Conservation (phyloP, 257 asterid species). For the Ocimum tenuiflorum region DNA sequence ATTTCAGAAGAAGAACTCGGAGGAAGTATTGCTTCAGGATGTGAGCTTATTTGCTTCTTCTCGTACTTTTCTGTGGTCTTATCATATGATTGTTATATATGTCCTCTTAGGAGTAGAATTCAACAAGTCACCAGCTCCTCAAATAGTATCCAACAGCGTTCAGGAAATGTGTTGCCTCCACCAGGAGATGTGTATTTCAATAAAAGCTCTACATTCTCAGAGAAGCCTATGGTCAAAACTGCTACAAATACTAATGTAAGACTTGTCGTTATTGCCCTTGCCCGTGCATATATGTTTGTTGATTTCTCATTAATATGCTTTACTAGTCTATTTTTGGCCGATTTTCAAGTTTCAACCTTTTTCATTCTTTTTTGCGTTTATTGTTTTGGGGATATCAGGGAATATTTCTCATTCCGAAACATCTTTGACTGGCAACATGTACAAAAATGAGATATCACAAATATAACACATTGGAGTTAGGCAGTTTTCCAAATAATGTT, state of each 20-base stretch:
- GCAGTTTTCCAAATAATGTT: no score
- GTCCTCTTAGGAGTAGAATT: constrained; percentile 62
- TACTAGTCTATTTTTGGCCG: neutral
- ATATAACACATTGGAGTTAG: no score
- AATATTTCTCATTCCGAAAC: neutral
- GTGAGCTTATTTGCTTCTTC: constrained; percentile 1
- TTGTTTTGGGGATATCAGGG: neutral
- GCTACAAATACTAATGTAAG: constrained; percentile 61
- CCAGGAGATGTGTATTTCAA: constrained; percentile 70
- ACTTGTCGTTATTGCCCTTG: constrained; percentile 13
- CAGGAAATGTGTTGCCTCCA: constrained; percentile 82
- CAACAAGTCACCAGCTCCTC: constrained; percentile 66
- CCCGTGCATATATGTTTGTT: neutral
- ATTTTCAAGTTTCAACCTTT: neutral
- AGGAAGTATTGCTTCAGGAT: neutral
- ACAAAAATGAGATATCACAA: no score
- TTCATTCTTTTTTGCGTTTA: constrained; percentile 1
- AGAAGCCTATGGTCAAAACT: constrained; percentile 46
- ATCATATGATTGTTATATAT: constrained; percentile 9
- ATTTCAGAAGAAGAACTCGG: no score
- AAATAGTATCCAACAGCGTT: constrained; percentile 57
- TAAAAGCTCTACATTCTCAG: constrained; percentile 45
- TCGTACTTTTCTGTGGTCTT: constrained; percentile 1
- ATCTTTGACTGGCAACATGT: neutral
- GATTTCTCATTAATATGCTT: neutral